These are phyloP conservation scores for Saccharomycopsis hybrid DNA, from an alignment of 1,139 yeast species.

Conservation along the genomic window DNA sequence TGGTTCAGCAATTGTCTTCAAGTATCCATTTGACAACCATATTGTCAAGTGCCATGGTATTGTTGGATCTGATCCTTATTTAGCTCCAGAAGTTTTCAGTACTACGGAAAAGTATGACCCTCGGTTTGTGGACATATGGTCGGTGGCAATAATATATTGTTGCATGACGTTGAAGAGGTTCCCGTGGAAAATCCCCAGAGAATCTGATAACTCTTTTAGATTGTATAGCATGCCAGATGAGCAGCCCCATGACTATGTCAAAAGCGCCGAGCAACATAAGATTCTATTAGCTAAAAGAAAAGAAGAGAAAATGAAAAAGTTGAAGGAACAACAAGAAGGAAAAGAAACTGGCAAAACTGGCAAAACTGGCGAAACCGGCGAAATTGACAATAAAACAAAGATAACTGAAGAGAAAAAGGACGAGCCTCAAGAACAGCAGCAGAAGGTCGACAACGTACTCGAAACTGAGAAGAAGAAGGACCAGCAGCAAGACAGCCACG, in stretches of 20 bases:
- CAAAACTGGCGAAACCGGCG: not conserved
- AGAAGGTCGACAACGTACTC: too few relatives aligned
- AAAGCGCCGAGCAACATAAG: slow-evolving; percentile 44
- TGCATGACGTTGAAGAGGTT: slow-evolving; percentile 68
- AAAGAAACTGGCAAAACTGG: not conserved
- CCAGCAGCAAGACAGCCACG: too few relatives aligned
- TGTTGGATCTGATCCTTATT: slow-evolving; percentile 76
- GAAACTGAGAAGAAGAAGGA: too few relatives aligned
- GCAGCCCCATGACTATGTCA: slow-evolving; percentile 34
- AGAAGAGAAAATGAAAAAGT: slow-evolving; percentile 24
- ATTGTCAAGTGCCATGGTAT: slow-evolving; percentile 52
- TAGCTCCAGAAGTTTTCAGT: slow-evolving; percentile 58
- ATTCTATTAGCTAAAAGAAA: slow-evolving; percentile 34
- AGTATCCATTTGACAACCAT: slow-evolving; percentile 32
- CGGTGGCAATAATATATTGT: slow-evolving; percentile 67
- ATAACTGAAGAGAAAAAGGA: not conserved
- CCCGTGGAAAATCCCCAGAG: slow-evolving; percentile 74
- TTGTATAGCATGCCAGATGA: slow-evolving; percentile 38
- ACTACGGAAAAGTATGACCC: slow-evolving; percentile 51
- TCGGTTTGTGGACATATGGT: slow-evolving; percentile 70
- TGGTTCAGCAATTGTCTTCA: slow-evolving; percentile 69
- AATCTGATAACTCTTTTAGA: slow-evolving; percentile 46
- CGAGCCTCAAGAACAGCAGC: too few relatives aligned
- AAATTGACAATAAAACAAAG: not conserved
- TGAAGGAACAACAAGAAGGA: slow-evolving; percentile 1